These are phyloP conservation scores for Mesembryanthemum crystallinum DNA, from an alignment of 148 eudicot species.

Conservation along the genomic window DNA sequence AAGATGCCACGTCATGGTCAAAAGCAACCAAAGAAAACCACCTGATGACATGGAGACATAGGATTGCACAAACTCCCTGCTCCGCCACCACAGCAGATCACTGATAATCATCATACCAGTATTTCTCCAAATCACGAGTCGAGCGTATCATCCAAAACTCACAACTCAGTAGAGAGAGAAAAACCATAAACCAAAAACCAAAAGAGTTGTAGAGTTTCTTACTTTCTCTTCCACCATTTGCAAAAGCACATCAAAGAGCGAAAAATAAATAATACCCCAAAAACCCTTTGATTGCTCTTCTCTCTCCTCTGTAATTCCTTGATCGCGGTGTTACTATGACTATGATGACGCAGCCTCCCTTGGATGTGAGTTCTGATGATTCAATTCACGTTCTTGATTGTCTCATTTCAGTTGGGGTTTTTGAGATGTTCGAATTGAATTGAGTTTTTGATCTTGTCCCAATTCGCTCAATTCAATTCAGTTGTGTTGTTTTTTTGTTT, in stretches of 20 bases:
- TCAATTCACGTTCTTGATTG: background rate
- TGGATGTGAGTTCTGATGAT: conserved; percentile 46
- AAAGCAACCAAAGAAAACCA: background rate
- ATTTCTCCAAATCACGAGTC: conserved; percentile 1
- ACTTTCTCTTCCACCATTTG: background rate
- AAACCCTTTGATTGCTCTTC: background rate
- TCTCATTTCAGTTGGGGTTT: background rate
- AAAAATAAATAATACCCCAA: no score
- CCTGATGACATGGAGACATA: background rate
- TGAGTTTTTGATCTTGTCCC: conserved; percentile 34
- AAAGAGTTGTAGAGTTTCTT: background rate
- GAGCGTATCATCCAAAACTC: background rate
- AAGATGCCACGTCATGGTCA: background rate
- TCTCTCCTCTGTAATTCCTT: conserved; percentile 12
- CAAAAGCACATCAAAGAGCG: conserved; percentile 5
- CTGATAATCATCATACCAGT: no score
- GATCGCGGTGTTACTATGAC: conserved; percentile 49
- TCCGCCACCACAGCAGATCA: background rate
- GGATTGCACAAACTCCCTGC: background rate
- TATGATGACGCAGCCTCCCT: conserved; percentile 64
- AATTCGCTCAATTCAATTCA: conserved; percentile 22
- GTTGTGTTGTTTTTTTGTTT: background rate
- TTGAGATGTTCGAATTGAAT: background rate
- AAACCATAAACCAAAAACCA: background rate
- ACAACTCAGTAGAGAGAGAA: background rate